Evolutionary conservation across 2,329 filamentous ascomycete genomes (phyloP).

Genomic region (Fusarium mexicanum): DNA sequence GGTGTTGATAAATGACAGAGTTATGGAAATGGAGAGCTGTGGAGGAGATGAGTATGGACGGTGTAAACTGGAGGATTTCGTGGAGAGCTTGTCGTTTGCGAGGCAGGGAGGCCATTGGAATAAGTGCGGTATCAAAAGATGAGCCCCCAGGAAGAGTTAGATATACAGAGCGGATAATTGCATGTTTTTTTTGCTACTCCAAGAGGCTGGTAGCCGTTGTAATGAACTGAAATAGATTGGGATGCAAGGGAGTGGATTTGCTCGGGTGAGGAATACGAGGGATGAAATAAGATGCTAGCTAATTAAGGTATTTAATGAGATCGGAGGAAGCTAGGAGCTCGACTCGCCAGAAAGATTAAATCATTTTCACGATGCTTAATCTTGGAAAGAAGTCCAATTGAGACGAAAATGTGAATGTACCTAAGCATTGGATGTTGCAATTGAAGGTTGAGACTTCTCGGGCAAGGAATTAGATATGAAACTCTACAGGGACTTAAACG

Average conservation of each 20-base stretch:
- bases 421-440: not conserved
- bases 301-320: not conserved
- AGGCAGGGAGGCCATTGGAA: slow-evolving; percentile 77
- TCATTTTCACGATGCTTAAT: not conserved
- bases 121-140: slow-evolving; percentile 15
- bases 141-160: not conserved
- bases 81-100: slow-evolving; percentile 80
- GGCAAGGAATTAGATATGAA: not conserved
- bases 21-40: slow-evolving; percentile 77
- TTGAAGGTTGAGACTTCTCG: not conserved
- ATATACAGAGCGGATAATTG: slow-evolving; percentile 22
- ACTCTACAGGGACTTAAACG: not conserved
- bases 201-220: not conserved
- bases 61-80: slow-evolving; percentile 75
- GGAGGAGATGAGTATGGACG: slow-evolving; percentile 74
- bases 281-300: not conserved
- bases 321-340: not conserved
- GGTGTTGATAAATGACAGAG: slow-evolving; percentile 84
- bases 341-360: not conserved
- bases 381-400: not conserved
- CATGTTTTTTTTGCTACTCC: slow-evolving; percentile 15
- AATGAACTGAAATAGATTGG: slow-evolving; percentile 26
- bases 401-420: not conserved
- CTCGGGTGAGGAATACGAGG: slow-evolving; percentile 9
- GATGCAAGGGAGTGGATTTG: slow-evolving; percentile 10